These are phyloP conservation scores for Alternaria sp. DNA, from an alignment of 2,329 filamentous ascomycete species.

Conservation along the genomic window DNA sequence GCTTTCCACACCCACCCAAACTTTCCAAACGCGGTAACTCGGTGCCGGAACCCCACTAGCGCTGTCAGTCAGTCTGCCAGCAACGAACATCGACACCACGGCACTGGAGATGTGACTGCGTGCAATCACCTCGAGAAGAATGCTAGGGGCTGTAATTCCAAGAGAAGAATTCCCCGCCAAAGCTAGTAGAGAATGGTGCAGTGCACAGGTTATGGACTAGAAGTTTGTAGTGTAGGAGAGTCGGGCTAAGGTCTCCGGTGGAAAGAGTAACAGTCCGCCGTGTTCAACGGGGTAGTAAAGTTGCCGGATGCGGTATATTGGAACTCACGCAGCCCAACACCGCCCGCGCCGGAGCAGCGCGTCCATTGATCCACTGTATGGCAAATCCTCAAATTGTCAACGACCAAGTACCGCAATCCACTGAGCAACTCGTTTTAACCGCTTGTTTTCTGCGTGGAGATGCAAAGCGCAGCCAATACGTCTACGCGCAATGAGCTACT, in stretches of 20 bases:
- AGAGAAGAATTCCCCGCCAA: not conserved
- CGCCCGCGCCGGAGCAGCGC: not conserved
- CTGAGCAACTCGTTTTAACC: no score
- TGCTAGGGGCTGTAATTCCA: no score
- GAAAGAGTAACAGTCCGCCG: not conserved
- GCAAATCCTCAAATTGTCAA: not conserved
- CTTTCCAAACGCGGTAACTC: not conserved
- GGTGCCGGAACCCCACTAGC: not conserved
- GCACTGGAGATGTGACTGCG: no score
- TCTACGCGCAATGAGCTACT: not conserved
- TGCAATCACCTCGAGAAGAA: no score
- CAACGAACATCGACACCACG: not conserved
- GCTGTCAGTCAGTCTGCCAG: not conserved
- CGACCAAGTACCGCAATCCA: no score
- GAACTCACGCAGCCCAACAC: not conserved
- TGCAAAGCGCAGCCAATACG: not conserved
- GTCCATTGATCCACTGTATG: not conserved
- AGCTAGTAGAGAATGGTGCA: not conserved
- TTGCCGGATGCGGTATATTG: not conserved
- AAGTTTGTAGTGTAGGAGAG: conserved; percentile 5
- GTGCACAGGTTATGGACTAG: conserved; percentile 20
- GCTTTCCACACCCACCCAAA: not conserved
- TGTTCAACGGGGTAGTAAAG: not conserved
- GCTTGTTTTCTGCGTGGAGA: no score
- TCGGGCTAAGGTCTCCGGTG: not conserved